Evolutionary conservation across 805 yeast species (phyloP).

Genomic region (Jamesozyma gamospora): DNA sequence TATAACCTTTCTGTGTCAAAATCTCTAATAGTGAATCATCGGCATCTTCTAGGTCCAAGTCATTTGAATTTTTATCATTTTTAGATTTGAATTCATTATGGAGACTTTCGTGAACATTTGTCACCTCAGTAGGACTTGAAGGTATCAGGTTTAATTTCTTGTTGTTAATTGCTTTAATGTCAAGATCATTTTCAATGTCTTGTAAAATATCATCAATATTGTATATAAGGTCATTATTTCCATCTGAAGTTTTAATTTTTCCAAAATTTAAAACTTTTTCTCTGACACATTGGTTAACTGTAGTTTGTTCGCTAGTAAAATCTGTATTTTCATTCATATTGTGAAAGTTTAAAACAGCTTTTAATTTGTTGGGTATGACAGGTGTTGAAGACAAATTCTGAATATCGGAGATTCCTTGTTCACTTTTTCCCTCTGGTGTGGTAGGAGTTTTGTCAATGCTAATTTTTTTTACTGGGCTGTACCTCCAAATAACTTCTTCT

Average conservation of each 20-base stretch:
- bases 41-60: conserved; percentile 15
- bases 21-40: conserved; percentile 23
- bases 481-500: conserved; percentile 28
- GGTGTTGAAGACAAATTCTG: conserved; percentile 27
- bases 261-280: not conserved
- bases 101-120: not conserved
- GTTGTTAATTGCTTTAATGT: conserved; percentile 5
- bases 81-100: not conserved
- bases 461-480: conserved; percentile 17
- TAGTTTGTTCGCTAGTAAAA: not conserved
- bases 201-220: conserved; percentile 26
- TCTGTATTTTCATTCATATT: conserved; percentile 11
- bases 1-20: conserved; percentile 17
- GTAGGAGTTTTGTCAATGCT: conserved; percentile 10
- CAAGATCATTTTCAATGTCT: conserved; percentile 19
- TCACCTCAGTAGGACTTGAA: conserved; percentile 16
- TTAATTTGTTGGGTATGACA: conserved; percentile 18
- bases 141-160: conserved; percentile 14
- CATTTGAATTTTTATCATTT: not conserved
- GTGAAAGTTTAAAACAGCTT: conserved; percentile 18
- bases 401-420: conserved; percentile 4
- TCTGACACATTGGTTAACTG: too few relatives aligned
- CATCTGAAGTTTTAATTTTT: not conserved
- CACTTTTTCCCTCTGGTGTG: conserved; percentile 11
- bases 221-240: conserved; percentile 9